Evolutionary conservation across 768 basidiomycete genomes (phyloP).

Genomic region (Coprinopsis sp.): DNA sequence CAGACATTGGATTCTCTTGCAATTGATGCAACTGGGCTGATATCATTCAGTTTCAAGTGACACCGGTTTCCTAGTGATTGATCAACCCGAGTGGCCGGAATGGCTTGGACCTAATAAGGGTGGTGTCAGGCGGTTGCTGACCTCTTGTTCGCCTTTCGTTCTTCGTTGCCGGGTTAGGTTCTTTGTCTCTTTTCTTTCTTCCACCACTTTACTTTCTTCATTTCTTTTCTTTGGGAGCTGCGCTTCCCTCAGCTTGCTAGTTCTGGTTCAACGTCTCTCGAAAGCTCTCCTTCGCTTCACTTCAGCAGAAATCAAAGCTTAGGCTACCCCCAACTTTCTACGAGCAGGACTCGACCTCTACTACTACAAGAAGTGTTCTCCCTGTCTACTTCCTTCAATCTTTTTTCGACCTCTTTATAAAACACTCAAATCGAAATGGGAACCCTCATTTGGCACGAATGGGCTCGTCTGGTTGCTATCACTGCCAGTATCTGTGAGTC

Average conservation of each 20-base stretch:
- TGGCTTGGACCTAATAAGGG: constrained; percentile 5
- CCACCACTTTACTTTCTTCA: constrained; percentile 13
- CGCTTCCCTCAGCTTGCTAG: too few relatives aligned
- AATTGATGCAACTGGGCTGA: too few relatives aligned
- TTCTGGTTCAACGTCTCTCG: too few relatives aligned
- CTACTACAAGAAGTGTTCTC: constrained; percentile 4
- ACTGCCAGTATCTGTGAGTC: constrained; percentile 70
- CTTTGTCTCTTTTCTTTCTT: constrained; percentile 8
- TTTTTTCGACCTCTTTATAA: constrained; percentile 19
- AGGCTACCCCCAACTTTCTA: too few relatives aligned
- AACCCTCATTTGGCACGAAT: constrained; percentile 77
- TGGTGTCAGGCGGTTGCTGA: background rate
- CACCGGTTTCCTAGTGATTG: too few relatives aligned
- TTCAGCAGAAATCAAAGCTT: too few relatives aligned
- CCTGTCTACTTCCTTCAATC: constrained; percentile 5
- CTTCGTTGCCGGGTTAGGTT: constrained; percentile 10
- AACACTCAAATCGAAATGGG: constrained; percentile 56
- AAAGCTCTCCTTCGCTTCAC: too few relatives aligned
- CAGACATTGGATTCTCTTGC: too few relatives aligned
- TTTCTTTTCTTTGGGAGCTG: too few relatives aligned
- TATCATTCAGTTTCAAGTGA: too few relatives aligned
- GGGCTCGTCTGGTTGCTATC: constrained; percentile 63
- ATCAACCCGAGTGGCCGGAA: too few relatives aligned
- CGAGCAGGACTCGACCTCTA: too few relatives aligned
- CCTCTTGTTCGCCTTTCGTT: constrained; percentile 1